phyloP scores from a whole-genome alignment of 1,139 yeast species.

The Lodderomyces parapsilosis region DNA sequence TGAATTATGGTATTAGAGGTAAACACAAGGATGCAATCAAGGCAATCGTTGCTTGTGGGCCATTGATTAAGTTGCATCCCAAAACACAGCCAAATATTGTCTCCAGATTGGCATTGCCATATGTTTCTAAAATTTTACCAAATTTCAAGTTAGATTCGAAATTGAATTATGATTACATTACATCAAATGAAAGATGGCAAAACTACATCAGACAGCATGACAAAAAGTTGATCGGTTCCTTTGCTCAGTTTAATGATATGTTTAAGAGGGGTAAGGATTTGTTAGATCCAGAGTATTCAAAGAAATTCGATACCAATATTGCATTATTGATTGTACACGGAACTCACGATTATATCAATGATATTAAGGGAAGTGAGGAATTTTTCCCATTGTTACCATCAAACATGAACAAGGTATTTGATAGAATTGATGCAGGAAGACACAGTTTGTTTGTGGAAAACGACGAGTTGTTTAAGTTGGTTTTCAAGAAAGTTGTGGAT shows the following conservation, averaged over 20 bases:
- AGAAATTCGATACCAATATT: conserved; percentile 41
- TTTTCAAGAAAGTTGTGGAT: conserved; percentile 32
- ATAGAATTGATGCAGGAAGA: conserved; percentile 32
- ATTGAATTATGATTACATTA: conserved; percentile 52
- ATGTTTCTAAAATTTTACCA: conserved; percentile 53
- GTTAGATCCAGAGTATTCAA: conserved; percentile 39
- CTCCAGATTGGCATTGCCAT: conserved; percentile 45
- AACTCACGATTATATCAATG: conserved; percentile 48
- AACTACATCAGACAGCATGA: conserved; percentile 42
- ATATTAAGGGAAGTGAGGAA: conserved; percentile 49
- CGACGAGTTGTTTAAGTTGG: conserved; percentile 32
- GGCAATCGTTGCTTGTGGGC: conserved; percentile 64
- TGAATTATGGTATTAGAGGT: conserved; percentile 76
- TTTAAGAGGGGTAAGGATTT: conserved; percentile 59
- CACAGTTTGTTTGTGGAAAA: conserved; percentile 50
- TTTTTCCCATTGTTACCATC: conserved; percentile 41
- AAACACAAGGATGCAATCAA: conserved; percentile 50
- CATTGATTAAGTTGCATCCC: conserved; percentile 62
- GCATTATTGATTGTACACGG: conserved; percentile 52
- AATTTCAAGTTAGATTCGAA: conserved; percentile 55
- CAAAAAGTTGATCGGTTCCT: conserved; percentile 41
- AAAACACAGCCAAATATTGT: conserved; percentile 55
- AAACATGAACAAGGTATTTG: conserved; percentile 20
- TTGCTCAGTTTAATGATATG: conserved; percentile 57
- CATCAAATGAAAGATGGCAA: conserved; percentile 52